Percentiles rank a stretch among this genome's conserved stretches.
phyloP scores from a whole-genome alignment of 108 stramenopile species.

The Nitzschia putrida region DNA sequence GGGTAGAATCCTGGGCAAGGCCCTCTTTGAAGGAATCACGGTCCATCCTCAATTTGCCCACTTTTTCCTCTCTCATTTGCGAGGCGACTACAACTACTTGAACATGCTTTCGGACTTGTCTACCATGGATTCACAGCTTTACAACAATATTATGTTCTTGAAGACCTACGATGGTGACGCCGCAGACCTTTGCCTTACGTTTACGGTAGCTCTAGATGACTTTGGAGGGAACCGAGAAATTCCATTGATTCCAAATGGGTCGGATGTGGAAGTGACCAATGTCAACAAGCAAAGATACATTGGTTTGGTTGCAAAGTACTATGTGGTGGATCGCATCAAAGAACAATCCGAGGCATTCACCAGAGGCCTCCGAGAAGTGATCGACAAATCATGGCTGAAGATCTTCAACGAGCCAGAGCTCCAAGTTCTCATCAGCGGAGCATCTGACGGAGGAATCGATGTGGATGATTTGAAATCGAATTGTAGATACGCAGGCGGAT shows the following conservation, averaged over 20 bases:
- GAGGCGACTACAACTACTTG: constrained; percentile 90
- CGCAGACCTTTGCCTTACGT: constrained; percentile 90
- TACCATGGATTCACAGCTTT: constrained; percentile 89
- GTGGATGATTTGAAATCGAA: constrained; percentile 89
- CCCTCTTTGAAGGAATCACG: constrained; percentile 94
- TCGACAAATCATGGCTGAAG: constrained; percentile 86
- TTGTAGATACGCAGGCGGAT: constrained; percentile 91
- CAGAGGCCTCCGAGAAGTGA: constrained; percentile 92
- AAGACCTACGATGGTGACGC: constrained; percentile 94
- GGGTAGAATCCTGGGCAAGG: constrained; percentile 91
- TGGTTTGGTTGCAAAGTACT: constrained; percentile 91
- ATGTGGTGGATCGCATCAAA: constrained; percentile 87
- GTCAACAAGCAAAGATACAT: constrained; percentile 77
- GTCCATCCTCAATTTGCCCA: constrained; percentile 96
- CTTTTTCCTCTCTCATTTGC: constrained; percentile 92
- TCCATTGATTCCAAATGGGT: constrained; percentile 87
- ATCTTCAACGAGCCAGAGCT: constrained; percentile 96
- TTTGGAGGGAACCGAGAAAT: constrained; percentile 82
- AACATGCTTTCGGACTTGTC: constrained; percentile 85
- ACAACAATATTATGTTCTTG: constrained; percentile 94
- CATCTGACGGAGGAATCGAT: constrained; percentile 85
- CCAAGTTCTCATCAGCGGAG: constrained; percentile 91
- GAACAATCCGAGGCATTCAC: constrained; percentile 93
- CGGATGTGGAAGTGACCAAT: constrained; percentile 82
- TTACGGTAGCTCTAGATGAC: constrained; percentile 88